phyloP scores from a whole-genome alignment of 1,284 basidiomycete genomes.

The Austroboletus rostrupii region DNA sequence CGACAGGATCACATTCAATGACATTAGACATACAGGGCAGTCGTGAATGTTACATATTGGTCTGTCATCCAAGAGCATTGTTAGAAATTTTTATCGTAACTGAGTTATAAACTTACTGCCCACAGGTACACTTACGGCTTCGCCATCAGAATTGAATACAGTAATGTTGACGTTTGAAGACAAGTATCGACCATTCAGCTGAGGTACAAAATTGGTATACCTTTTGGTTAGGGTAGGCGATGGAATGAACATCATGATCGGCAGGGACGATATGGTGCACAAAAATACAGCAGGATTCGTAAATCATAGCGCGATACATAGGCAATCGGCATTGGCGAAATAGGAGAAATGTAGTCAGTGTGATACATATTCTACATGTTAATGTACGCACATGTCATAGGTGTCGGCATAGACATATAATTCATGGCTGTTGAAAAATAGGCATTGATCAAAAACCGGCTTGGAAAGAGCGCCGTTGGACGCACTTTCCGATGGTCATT shows the following conservation, averaged over 20 bases:
- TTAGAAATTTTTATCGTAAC: neutral
- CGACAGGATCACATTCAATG: neutral
- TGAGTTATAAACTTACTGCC: conserved; percentile 44
- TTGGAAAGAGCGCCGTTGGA: neutral
- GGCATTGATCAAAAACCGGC: conserved; percentile 3
- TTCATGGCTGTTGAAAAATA: conserved; percentile 58
- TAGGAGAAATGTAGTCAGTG: conserved; percentile 11
- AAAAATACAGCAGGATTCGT: neutral
- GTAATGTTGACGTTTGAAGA: conserved; percentile 87
- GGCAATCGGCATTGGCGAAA: neutral
- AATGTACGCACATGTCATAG: conserved; percentile 60
- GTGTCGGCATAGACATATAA: conserved; percentile 77
- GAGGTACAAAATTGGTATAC: conserved; percentile 72
- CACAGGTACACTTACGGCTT: conserved; percentile 55
- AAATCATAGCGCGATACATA: neutral
- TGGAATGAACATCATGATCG: conserved; percentile 2
- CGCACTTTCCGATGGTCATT: conserved; percentile 79
- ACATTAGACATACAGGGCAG: conserved; percentile 52
- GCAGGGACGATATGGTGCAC: neutral
- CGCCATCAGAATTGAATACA: conserved; percentile 48
- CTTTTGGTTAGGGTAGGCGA: conserved; percentile 26
- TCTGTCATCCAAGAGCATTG: conserved; percentile 31
- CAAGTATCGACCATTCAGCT: conserved; percentile 71
- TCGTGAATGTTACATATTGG: conserved; percentile 73
- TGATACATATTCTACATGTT: neutral